Evolutionary conservation across 441 rosid genomes (phyloP).

Genomic region (Gossypium trilobum): DNA sequence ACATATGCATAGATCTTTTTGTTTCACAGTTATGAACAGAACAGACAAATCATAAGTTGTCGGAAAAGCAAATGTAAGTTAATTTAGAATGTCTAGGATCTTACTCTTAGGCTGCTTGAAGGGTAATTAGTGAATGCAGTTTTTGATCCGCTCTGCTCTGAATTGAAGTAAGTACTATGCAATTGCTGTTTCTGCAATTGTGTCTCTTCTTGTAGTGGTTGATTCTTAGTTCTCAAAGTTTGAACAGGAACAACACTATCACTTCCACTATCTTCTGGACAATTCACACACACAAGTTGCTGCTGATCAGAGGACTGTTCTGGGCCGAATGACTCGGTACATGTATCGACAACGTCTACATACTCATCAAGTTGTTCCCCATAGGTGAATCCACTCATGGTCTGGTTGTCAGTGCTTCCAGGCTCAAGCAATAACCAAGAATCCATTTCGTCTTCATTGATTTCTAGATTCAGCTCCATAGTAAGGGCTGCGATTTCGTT

Average conservation of each 20-base stretch:
- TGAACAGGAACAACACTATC: conserved; percentile 19
- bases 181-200: conserved; percentile 7
- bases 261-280: conserved; percentile 12
- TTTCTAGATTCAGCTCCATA: neutral
- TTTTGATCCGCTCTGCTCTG: conserved; percentile 9
- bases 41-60: neutral
- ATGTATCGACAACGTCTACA: conserved; percentile 17
- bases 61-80: neutral
- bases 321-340: conserved; percentile 11
- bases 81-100: conserved; percentile 11
- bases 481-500: conserved; percentile 11
- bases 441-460: conserved; percentile 21
- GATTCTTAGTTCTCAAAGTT: conserved; percentile 6
- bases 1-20: too few species aligned
- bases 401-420: conserved; percentile 13
- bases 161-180: neutral
- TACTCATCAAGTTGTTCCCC: conserved; percentile 16
- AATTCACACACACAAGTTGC: conserved; percentile 5
- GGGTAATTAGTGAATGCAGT: neutral
- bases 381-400: conserved; percentile 15
- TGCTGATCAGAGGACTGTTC: conserved; percentile 16
- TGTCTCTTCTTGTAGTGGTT: neutral
- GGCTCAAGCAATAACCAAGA: conserved; percentile 31
- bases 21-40: neutral
- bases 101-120: conserved; percentile 17